phyloP scores from a whole-genome alignment of 176 grass and related monocot species.

The Avena atlantica region DNA sequence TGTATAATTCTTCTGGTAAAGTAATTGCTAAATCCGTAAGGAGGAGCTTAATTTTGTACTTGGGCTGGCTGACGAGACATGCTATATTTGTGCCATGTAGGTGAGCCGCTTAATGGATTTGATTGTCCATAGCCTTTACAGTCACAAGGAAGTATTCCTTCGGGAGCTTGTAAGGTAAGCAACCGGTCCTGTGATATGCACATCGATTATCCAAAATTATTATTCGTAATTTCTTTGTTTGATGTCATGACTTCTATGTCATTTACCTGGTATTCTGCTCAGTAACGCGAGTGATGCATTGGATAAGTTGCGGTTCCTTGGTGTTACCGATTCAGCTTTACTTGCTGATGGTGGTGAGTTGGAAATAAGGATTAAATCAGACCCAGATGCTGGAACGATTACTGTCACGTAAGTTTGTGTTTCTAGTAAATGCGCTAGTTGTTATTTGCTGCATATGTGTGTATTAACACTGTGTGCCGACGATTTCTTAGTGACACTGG shows the following conservation, averaged over 20 bases:
- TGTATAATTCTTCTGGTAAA: background rate
- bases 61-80: slow-evolving; percentile 34
- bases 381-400: slow-evolving; percentile 86
- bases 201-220: background rate
- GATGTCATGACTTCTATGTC: background rate
- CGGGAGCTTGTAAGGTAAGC: slow-evolving; percentile 93
- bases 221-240: background rate
- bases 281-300: slow-evolving; percentile 96
- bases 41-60: background rate
- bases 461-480: slow-evolving; percentile 13
- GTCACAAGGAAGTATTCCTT: slow-evolving; percentile 96
- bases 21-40: background rate
- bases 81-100: slow-evolving; percentile 57
- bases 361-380: slow-evolving; percentile 89
- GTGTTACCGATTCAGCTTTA: slow-evolving; percentile 78
- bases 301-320: slow-evolving; percentile 93
- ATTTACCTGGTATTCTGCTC: slow-evolving; percentile 16
- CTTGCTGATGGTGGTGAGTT: slow-evolving; percentile 68
- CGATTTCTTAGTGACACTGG: slow-evolving; percentile 76
- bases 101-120: slow-evolving; percentile 92
- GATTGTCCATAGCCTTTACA: slow-evolving; percentile 94
- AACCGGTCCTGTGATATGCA: background rate
- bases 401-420: slow-evolving; percentile 65
- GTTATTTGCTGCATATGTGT: background rate
- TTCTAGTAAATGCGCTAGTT: background rate